A percentile compares a stretch with the other conserved stretches of the same genome.
Evolutionary conservation across 1,284 basidiomycete genomes (phyloP).

Genomic region (Trametes polyzona): DNA sequence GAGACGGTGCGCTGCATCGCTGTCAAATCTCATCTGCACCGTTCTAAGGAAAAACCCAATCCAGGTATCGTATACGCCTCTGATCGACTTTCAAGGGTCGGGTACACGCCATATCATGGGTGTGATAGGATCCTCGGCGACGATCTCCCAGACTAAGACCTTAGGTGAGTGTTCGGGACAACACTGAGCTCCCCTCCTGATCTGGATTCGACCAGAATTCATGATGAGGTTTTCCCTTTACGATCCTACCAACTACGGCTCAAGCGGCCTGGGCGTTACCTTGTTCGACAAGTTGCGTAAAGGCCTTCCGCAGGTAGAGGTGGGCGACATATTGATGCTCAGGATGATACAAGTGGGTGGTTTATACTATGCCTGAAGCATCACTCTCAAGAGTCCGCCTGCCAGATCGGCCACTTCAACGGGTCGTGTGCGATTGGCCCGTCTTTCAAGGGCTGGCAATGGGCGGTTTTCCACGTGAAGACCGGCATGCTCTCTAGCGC

Average conservation of each 20-base stretch:
- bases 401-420: conserved; percentile 35
- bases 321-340: conserved; percentile 51
- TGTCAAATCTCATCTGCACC: too few species aligned
- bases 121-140: conserved; percentile 20
- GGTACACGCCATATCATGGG: conserved; percentile 28
- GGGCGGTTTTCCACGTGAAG: conserved; percentile 35
- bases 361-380: too few species aligned
- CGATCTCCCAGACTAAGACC: conserved; percentile 11
- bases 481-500: conserved; percentile 17
- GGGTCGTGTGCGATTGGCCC: conserved; percentile 39
- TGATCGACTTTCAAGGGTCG: conserved; percentile 13
- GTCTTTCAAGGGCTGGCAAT: conserved; percentile 33
- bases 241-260: conserved; percentile 47
- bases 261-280: conserved; percentile 44
- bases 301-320: conserved; percentile 51
- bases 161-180: conserved; percentile 19
- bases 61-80: conserved; percentile 24
- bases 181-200: too few species aligned
- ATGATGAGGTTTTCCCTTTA: conserved; percentile 33
- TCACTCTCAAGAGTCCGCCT: not conserved
- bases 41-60: not conserved
- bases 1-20: not conserved
- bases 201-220: conserved; percentile 1
- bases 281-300: conserved; percentile 54
- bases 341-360: conserved; percentile 26